A percentile compares a stretch with the other conserved stretches of the same genome.
phyloP scores from a whole-genome alignment of 352 stramenopile species.

The Phytopythium montanum region DNA sequence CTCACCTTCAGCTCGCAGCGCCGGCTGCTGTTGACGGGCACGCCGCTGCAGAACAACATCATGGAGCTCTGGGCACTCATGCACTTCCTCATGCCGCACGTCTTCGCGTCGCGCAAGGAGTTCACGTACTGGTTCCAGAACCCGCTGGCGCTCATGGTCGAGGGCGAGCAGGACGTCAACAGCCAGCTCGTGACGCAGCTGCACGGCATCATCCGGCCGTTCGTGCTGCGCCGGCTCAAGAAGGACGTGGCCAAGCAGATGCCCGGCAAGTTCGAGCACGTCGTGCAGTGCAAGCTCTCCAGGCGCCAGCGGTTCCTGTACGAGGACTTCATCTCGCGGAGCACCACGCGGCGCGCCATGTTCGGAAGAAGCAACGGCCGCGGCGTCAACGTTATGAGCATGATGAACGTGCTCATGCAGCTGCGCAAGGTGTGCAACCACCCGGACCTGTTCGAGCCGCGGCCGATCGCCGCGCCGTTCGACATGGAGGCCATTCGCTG shows the following conservation, averaged over 20 bases:
- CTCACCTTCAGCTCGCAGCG: slow-evolving; percentile 97
- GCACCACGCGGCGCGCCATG: slow-evolving; percentile 92
- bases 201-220: slow-evolving; percentile 97
- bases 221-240: slow-evolving; percentile 96
- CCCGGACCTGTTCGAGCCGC: slow-evolving; percentile 97
- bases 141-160: slow-evolving; percentile 88
- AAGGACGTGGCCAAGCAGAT: slow-evolving; percentile 98
- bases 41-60: slow-evolving; percentile 98
- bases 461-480: slow-evolving; percentile 96
- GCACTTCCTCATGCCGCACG: slow-evolving; percentile 98
- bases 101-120: slow-evolving; percentile 92
- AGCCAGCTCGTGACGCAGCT: slow-evolving; percentile 92
- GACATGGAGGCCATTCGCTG: slow-evolving; percentile 49
- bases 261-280: slow-evolving; percentile 96
- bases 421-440: slow-evolving; percentile 98
- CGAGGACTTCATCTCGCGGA: slow-evolving; percentile 98
- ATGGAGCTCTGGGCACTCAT: slow-evolving; percentile 98
- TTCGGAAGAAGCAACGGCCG: slow-evolving; percentile 82
- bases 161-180: slow-evolving; percentile 66
- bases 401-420: slow-evolving; percentile 99
- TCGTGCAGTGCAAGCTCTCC: slow-evolving; percentile 93
- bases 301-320: slow-evolving; percentile 96
- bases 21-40: slow-evolving; percentile 91
- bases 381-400: slow-evolving; percentile 92
- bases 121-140: slow-evolving; percentile 99